A percentile compares a stretch with the other conserved stretches of the same genome.
These are phyloP conservation scores for Lepidium africanum DNA, from an alignment of 345 rosid genomes.

Conservation along the genomic window DNA sequence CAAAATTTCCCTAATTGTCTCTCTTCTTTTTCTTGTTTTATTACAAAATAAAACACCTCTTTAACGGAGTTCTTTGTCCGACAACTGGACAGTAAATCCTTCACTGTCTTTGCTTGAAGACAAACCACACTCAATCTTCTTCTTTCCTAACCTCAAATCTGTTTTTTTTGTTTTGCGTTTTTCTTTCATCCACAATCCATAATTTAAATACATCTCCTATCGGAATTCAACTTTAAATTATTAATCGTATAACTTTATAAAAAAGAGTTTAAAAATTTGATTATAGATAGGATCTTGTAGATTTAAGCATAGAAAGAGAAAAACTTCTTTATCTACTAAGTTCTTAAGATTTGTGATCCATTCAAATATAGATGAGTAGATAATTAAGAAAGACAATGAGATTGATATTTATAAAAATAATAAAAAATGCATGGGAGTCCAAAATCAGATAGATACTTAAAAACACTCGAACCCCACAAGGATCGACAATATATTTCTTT, in stretches of 20 bases:
- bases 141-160: too few species aligned
- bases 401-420: not conserved
- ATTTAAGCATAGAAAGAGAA: not conserved
- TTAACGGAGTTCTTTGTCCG: not conserved
- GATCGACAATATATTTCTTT: conserved; percentile 26
- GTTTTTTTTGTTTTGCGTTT: too few species aligned
- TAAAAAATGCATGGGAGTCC: conserved; percentile 18
- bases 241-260: too few species aligned
- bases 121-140: too few species aligned
- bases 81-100: too few species aligned
- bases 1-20: conserved; percentile 11
- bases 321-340: not conserved
- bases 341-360: not conserved
- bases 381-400: not conserved
- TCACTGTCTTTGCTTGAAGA: not conserved
- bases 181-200: too few species aligned
- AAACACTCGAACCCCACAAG: conserved; percentile 26
- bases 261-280: too few species aligned
- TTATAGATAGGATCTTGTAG: too few species aligned
- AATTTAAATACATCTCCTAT: too few species aligned
- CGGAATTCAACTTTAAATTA: too few species aligned
- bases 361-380: not conserved
- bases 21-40: not conserved
- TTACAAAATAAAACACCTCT: not conserved
- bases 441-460: conserved; percentile 21